Evolutionary conservation across 345 rosid genomes (phyloP), one percentile per base, ranked within the genome.

Genomic region (Rhodamnia argentea): DNA sequence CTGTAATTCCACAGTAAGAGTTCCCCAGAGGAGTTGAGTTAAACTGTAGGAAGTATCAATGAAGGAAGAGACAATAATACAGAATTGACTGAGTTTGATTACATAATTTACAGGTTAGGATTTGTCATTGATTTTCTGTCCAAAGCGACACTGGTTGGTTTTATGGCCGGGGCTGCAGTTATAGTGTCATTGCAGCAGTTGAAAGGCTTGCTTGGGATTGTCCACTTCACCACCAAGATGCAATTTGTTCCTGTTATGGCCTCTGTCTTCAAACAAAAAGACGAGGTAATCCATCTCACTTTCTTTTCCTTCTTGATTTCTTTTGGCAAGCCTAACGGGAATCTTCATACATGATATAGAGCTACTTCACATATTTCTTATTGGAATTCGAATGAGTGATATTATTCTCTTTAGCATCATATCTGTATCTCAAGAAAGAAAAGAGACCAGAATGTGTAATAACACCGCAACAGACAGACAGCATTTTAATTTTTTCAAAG

Each of bases 161-260:
- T 98, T 92, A 98, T 94, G 95, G 99, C 99, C 58, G 99, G 99
- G 52, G 99, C 99, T 54, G 99, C 99, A 42, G 88, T 98, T 58
- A 96, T 98, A 82, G 99, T 98, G 29, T 94, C 98, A 23, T 90
- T 98, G 84, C 99, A 98, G 60, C 99, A 98, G 87, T 93, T 98
- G 10, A 98, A 98, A 85, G 98, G 98, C 74, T 91, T 98, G 90
- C 96, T 98, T 85, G 99, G 99, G 86, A 98, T 98, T 85, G 94
- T 91, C 88, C 99, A 98, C 87, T 98, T 98, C 90, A 98, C 99
- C 83, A 78, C 83, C 86, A 93, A 94, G 93, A 98, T 98, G 99
- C 98, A 95, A 85, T 84, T 96, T 70, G 62, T 96, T 87, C 96
- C 99, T 85, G 99, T 98, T 23, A 86, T 93, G 88, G 76, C 90